A percentile compares a stretch with the other conserved stretches of the same genome.
phyloP scores from a whole-genome alignment of 257 asterid species.

The Ehretia macrophylla region DNA sequence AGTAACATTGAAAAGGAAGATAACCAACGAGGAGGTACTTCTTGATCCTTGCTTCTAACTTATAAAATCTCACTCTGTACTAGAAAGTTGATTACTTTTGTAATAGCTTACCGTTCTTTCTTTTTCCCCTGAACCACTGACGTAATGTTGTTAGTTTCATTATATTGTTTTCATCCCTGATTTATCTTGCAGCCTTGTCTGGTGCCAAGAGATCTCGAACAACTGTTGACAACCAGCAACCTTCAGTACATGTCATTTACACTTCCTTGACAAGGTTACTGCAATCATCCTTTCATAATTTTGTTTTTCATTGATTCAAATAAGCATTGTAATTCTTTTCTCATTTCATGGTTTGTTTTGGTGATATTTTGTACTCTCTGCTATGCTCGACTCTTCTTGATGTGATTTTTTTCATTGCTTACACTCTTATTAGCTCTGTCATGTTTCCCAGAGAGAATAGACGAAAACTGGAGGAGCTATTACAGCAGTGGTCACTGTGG shows the following conservation, averaged over 20 bases:
- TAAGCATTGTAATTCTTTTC: too few relatives aligned
- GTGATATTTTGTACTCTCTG: too few relatives aligned
- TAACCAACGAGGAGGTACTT: constrained; percentile 25
- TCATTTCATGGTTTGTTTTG: too few relatives aligned
- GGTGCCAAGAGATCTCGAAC: constrained; percentile 80
- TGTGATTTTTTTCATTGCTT: neutral
- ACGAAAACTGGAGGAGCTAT: constrained; percentile 77
- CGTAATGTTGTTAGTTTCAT: constrained; percentile 14
- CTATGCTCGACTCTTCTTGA: neutral
- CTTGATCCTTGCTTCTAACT: too few relatives aligned
- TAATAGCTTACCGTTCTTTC: constrained; percentile 5
- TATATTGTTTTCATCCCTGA: constrained; percentile 23
- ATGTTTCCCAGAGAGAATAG: constrained; percentile 68
- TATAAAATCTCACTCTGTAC: too few relatives aligned
- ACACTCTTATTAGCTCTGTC: neutral
- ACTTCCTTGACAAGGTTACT: constrained; percentile 70
- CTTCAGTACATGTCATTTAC: constrained; percentile 71
- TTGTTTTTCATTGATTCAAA: too few relatives aligned
- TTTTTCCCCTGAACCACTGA: constrained; percentile 1
- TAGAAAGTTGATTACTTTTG: constrained; percentile 2
- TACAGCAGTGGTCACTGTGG: constrained; percentile 93
- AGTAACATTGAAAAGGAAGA: constrained; percentile 32
- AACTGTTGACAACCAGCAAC: constrained; percentile 57
- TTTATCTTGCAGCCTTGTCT: constrained; percentile 45
- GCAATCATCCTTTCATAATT: too few relatives aligned